Conservation (phyloP, 805 yeast genomes). For the Candida cerambycidarum region DNA sequence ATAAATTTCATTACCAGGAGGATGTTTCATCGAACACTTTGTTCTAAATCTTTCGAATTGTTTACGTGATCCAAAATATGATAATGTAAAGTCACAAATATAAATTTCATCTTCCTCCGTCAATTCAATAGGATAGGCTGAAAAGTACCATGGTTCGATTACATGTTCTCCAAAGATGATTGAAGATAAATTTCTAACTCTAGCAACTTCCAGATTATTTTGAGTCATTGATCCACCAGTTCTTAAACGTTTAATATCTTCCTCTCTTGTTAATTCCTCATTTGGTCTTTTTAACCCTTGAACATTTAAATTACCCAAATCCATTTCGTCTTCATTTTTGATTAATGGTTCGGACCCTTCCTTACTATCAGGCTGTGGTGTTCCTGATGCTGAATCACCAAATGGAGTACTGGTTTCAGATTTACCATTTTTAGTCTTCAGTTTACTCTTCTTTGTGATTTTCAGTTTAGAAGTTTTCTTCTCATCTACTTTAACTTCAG, state of each 20-base stretch:
- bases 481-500: constrained; percentile 56
- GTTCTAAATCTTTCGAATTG: constrained; percentile 91
- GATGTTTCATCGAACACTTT: constrained; percentile 88
- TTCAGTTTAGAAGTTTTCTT: constrained; percentile 34
- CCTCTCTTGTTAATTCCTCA: constrained; percentile 80
- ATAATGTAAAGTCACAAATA: constrained; percentile 87
- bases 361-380: constrained; percentile 26
- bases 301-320: constrained; percentile 78
- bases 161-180: constrained; percentile 86
- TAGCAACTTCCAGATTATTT: constrained; percentile 77
- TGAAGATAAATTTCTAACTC: constrained; percentile 78
- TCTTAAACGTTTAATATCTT: constrained; percentile 86
- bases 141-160: constrained; percentile 98
- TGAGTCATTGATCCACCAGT: constrained; percentile 99
- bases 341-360: constrained; percentile 25
- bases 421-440: constrained; percentile 20
- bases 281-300: constrained; percentile 71
- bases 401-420: constrained; percentile 1
- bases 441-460: constrained; percentile 22
- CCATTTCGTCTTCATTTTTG: constrained; percentile 66
- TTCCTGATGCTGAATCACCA: constrained; percentile 14
- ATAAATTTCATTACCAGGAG: constrained; percentile 98
- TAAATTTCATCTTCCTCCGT: constrained; percentile 90
- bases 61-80: constrained; percentile 83
- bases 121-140: constrained; percentile 93